Evolutionary conservation across 768 basidiomycete genomes (phyloP).

Genomic region (Tephrocybe sp.): DNA sequence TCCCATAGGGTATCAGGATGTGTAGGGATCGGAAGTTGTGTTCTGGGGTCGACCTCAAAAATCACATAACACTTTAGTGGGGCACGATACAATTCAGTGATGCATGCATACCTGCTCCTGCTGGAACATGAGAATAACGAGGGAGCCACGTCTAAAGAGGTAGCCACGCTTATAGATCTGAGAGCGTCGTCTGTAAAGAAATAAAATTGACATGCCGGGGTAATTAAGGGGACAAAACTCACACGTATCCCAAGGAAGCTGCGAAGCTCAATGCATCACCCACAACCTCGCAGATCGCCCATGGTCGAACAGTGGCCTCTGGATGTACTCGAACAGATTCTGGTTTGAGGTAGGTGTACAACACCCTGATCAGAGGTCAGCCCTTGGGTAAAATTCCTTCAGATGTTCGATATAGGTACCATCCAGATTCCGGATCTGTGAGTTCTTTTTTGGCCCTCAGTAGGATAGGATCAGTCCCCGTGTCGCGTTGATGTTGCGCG

Average conservation of each 20-base stretch:
- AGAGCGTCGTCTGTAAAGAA: slow-evolving; percentile 49
- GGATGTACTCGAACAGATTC: slow-evolving; percentile 82
- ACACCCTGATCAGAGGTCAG: slow-evolving; percentile 45
- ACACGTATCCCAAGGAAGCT: slow-evolving; percentile 76
- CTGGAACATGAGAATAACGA: slow-evolving; percentile 82
- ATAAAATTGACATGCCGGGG: neutral
- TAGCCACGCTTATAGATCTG: slow-evolving; percentile 84
- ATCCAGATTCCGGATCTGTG: slow-evolving; percentile 56
- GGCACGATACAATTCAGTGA: neutral
- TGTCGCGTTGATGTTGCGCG: slow-evolving; percentile 58
- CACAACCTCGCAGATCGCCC: slow-evolving; percentile 74
- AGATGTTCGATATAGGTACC: slow-evolving; percentile 42
- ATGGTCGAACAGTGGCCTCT: slow-evolving; percentile 83
- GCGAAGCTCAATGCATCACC: slow-evolving; percentile 83
- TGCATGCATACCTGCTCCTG: slow-evolving; percentile 64
- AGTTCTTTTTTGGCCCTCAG: slow-evolving; percentile 77
- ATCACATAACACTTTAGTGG: slow-evolving; percentile 5
- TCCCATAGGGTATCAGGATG: slow-evolving; percentile 82
- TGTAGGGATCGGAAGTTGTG: slow-evolving; percentile 73
- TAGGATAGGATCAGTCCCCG: slow-evolving; percentile 61
- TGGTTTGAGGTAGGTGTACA: slow-evolving; percentile 81
- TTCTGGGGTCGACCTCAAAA: slow-evolving; percentile 69
- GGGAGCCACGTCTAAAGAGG: slow-evolving; percentile 63
- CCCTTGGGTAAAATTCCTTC: neutral
- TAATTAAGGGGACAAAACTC: slow-evolving; percentile 24